These are phyloP conservation scores for Marasmius oreades DNA, from an alignment of 1,284 basidiomycete genomes.

Conservation along the genomic window DNA sequence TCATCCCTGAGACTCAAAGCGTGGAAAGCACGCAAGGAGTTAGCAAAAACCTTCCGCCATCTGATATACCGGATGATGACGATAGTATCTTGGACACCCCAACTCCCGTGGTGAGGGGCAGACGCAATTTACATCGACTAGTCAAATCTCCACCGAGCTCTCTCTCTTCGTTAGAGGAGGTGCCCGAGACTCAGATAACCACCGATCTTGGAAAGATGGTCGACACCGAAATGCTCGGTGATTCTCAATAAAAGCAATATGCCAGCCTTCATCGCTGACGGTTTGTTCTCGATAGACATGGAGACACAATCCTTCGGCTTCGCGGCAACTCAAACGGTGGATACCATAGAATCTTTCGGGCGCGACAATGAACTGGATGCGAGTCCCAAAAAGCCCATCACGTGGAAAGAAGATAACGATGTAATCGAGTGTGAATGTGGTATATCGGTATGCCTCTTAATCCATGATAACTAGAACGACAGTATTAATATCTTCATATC, in stretches of 20 bases:
- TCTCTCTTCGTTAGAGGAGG: not conserved
- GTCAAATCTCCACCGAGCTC: not conserved
- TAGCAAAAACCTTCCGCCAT: not conserved
- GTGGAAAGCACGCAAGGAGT: conserved; percentile 14
- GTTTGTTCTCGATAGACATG: conserved; percentile 32
- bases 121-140: not conserved
- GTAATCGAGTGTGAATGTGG: conserved; percentile 59
- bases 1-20: conserved; percentile 43
- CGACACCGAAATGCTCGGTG: conserved; percentile 47
- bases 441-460: conserved; percentile 39
- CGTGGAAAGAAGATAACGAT: conserved; percentile 11
- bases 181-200: conserved; percentile 3
- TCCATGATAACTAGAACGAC: not conserved
- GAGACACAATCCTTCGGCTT: conserved; percentile 25
- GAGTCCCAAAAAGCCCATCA: conserved; percentile 12
- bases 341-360: conserved; percentile 13
- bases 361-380: not conserved
- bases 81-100: conserved; percentile 4
- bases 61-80: not conserved
- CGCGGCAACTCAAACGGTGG: not conserved
- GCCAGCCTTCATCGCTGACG: not conserved
- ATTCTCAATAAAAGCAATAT: conserved; percentile 2
- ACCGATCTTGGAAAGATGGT: conserved; percentile 13
- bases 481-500: not conserved
- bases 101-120: not conserved